Evolutionary conservation across 2,329 filamentous ascomycete species (phyloP).

Genomic region (Dactylellina cionopaga): DNA sequence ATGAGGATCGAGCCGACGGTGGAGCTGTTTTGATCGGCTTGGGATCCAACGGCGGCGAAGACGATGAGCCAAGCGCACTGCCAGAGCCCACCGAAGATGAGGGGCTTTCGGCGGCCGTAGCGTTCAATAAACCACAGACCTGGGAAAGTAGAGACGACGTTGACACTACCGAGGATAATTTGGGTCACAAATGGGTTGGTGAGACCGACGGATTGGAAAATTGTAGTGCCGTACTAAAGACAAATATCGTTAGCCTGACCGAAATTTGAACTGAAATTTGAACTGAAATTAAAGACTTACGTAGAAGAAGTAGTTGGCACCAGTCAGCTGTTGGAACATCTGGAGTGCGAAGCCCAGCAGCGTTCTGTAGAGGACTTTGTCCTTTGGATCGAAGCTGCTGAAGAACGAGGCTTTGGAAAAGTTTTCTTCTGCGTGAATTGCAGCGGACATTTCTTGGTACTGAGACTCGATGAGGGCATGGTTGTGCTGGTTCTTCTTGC

Average conservation of each 20-base stretch:
- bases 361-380: conserved; percentile 72
- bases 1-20: conserved; percentile 71
- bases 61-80: conserved; percentile 73
- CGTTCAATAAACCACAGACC: conserved; percentile 76
- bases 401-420: conserved; percentile 69
- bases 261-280: conserved; percentile 7
- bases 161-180: conserved; percentile 75
- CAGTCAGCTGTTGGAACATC: conserved; percentile 74
- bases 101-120: conserved; percentile 73
- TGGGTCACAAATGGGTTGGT: conserved; percentile 73
- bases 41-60: conserved; percentile 69
- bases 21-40: conserved; percentile 50
- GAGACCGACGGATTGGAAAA: conserved; percentile 75
- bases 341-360: conserved; percentile 72
- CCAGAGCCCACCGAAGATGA: conserved; percentile 74
- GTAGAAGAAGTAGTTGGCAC: conserved; percentile 59
- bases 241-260: conserved; percentile 9
- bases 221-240: conserved; percentile 71
- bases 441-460: conserved; percentile 66
- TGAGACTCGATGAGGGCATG: conserved; percentile 58
- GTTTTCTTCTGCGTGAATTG: conserved; percentile 65
- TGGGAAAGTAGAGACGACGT: conserved; percentile 73
- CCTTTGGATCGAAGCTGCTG: conserved; percentile 73
- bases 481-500: conserved; percentile 54
- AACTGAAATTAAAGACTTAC: conserved; percentile 9